Base-by-base conservation (phyloP, 148 eudicot genomes). In the Rhododendron simsii region DNA sequence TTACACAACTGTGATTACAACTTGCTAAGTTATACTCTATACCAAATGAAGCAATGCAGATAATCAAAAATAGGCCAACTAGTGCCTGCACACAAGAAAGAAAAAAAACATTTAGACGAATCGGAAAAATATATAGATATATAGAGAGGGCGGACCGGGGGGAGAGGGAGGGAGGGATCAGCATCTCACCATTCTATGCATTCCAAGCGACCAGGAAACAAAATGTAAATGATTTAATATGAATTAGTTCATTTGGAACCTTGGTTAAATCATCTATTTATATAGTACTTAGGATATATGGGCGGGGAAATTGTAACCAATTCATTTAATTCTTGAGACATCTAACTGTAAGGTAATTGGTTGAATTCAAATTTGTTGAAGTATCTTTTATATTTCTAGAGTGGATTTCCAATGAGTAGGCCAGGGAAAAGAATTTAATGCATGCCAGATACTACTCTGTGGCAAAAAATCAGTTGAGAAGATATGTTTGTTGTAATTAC, bases 1-100 rank as follows among this genome's bases (percentile, higher is more conserved):
- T 74, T 57, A 57, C 65, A n/a, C 13, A 2, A 65, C 30, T 65
- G 3, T 7, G 13, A 76, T 41, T 76, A 71, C 33, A 3, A 71
- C 7, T 4, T 39, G 80, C 50, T 18, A 41, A 44, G 80, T 9
- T 39, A 41, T 23, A 7, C 50, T 41, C 80, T 35, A 41, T 18
- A 7, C 80, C 80, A 77, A 41, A 77, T 77, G 80, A 41, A 39
- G 80, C 80, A 41, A 77, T 77, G 1, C 80, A 77, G 21, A 77
- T 41, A 14, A 77, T 41, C 30, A 77, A 41, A 77, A 77, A 21
- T 45, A 77, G 26, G 6, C 41, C 28, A 6, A 41, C 50, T 21
- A 41, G 51, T 8, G 50, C 80, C 80, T 77, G 80, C 80, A 41
- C 23, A 18, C 20, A 1, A 41, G 20, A 74, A 14, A 73, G 9